These are phyloP conservation scores for Andrographis paniculata DNA, from an alignment of 305 asterid species.

Conservation along the genomic window DNA sequence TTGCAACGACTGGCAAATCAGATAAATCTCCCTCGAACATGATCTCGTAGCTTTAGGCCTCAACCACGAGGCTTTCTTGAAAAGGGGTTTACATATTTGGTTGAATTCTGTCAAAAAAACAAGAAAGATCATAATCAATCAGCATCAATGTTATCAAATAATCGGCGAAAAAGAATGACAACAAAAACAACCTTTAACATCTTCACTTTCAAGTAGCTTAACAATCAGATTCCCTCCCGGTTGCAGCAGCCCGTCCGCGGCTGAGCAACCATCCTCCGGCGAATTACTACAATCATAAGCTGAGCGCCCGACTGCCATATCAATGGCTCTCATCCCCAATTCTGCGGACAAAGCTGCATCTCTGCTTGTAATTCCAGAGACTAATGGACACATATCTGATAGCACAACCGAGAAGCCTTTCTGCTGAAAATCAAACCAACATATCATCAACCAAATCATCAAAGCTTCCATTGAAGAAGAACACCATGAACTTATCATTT, in stretches of 20 bases:
- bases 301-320: slow-evolving; percentile 63
- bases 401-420: slow-evolving; percentile 73
- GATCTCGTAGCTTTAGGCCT: slow-evolving; percentile 91
- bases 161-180: background rate
- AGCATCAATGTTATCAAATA: slow-evolving; percentile 6
- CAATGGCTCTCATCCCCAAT: slow-evolving; percentile 71
- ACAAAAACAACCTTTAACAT: slow-evolving; percentile 42
- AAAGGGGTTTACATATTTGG: slow-evolving; percentile 63
- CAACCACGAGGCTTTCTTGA: slow-evolving; percentile 69
- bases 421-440: slow-evolving; percentile 32
- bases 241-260: slow-evolving; percentile 33
- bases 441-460: no score
- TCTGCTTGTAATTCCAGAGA: slow-evolving; percentile 74
- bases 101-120: slow-evolving; percentile 38
- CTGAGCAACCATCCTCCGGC: slow-evolving; percentile 19
- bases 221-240: slow-evolving; percentile 71
- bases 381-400: slow-evolving; percentile 88
- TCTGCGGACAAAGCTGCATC: slow-evolving; percentile 80
- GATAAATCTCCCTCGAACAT: slow-evolving; percentile 71
- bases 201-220: slow-evolving; percentile 90
- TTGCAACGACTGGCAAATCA: slow-evolving; percentile 54
- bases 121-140: background rate
- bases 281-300: slow-evolving; percentile 18
- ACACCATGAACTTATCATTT: no score
- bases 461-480: no score